Percentiles rank a stretch among this genome's conserved stretches.
Evolutionary conservation across 2,329 filamentous ascomycete genomes (phyloP).

Genomic region (Sporothrix variecibatus): DNA sequence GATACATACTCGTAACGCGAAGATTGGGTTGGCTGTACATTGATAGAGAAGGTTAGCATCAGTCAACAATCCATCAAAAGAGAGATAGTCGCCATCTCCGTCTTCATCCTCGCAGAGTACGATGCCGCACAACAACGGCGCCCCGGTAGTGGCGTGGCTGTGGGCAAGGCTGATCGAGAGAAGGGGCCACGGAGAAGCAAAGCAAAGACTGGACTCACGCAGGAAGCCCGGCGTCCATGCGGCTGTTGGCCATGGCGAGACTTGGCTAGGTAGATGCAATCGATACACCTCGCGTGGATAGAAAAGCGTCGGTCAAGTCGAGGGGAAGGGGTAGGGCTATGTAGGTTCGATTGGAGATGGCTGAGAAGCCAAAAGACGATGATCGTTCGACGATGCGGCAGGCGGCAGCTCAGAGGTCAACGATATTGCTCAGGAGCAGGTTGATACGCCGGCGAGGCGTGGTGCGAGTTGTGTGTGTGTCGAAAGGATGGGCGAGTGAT

Average conservation of each 20-base stretch:
- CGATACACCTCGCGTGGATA: slow-evolving; percentile 8
- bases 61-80: background rate
- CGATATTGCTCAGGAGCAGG: background rate
- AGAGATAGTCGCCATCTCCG: background rate
- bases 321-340: background rate
- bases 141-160: background rate
- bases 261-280: background rate
- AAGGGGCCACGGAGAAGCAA: background rate
- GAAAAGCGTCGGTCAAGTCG: background rate
- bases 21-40: slow-evolving; percentile 74
- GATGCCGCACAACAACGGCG: background rate
- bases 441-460: slow-evolving; percentile 16
- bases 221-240: slow-evolving; percentile 59
- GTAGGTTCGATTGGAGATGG: background rate
- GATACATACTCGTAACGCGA: slow-evolving; percentile 79
- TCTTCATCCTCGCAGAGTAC: background rate
- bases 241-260: slow-evolving; percentile 22
- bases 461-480: background rate
- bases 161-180: slow-evolving; percentile 12
- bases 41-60: slow-evolving; percentile 22
- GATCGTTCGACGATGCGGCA: background rate
- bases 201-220: slow-evolving; percentile 51
- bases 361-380: background rate
- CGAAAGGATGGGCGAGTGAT: background rate
- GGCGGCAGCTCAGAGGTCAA: background rate